These are phyloP conservation scores for Fusarium metavorans DNA, from an alignment of 2,329 filamentous ascomycete species.

Conservation along the genomic window DNA sequence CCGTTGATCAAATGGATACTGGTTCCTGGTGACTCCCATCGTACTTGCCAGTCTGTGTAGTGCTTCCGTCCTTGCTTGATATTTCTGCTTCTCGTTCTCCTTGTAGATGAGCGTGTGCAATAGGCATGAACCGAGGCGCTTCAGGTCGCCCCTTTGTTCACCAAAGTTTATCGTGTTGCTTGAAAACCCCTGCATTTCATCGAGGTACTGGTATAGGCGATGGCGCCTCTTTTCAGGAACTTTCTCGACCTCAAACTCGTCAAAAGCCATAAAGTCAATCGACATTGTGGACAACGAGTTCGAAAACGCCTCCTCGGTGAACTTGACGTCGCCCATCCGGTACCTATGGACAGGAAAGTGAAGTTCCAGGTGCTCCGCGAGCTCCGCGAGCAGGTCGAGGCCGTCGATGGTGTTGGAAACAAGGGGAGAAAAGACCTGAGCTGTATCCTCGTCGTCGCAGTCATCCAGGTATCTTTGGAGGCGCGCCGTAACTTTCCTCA, in stretches of 20 bases:
- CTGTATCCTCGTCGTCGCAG: slow-evolving; percentile 15
- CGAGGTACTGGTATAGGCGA: slow-evolving; percentile 34
- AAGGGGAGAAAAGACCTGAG: slow-evolving; percentile 33
- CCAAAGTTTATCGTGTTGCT: slow-evolving; percentile 8
- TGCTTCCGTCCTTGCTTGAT: background rate
- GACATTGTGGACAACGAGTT: background rate
- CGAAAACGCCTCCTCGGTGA: background rate
- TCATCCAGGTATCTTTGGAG: slow-evolving; percentile 35
- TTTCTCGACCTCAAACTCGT: slow-evolving; percentile 27
- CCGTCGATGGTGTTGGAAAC: slow-evolving; percentile 35
- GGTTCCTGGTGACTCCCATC: slow-evolving; percentile 19
- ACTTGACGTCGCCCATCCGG: background rate
- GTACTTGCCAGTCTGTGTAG: slow-evolving; percentile 12
- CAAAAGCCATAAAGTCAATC: slow-evolving; percentile 32
- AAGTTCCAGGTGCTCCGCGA: slow-evolving; percentile 36
- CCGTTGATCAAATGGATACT: slow-evolving; percentile 11
- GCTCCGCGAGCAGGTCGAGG: slow-evolving; percentile 35
- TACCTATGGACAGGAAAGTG: background rate
- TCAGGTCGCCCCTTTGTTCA: slow-evolving; percentile 37
- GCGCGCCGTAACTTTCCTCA: slow-evolving; percentile 33
- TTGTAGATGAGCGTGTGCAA: slow-evolving; percentile 25
- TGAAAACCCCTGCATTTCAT: slow-evolving; percentile 34
- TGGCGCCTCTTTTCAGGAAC: background rate
- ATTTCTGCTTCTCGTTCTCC: background rate
- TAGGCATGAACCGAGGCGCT: slow-evolving; percentile 41